Evolutionary conservation across 345 rosid species (phyloP), one percentile per base, ranked within the genome.

Genomic region (Hirschfeldia incana): DNA sequence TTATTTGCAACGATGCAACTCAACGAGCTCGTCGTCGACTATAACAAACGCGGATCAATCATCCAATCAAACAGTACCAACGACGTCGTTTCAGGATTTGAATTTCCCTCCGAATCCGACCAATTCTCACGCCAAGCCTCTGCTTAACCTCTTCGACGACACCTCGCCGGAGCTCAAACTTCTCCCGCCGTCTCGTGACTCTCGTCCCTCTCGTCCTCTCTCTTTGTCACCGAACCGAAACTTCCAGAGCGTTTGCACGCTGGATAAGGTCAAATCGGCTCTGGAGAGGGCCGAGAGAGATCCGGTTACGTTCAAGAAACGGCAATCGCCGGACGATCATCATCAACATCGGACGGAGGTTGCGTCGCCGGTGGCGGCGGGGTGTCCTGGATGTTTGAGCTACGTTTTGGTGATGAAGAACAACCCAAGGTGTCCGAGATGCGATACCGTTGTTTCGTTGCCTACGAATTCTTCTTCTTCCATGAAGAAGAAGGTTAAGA

Each of bases 191-290:
- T 21, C 21, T 21, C 21, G 21, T 21, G 21, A 21, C 21, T 21
- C 21, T 21, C 32, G 55, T 10, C 11, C 51, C 51, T 10, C 51
- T 1, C n/a, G 4, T 44, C n/a, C 51, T 3, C 51, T 44, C 51
- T 44, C 51, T 2, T 13, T 46, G 4, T 46, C 55, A 2, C 55
- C 55, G 16, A 53, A 84, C 3, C 21, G 26, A 28, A 78, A 57
- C 72, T 89, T 88, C 73, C 92, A 88, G 57, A 96, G 98, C 27
- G 97, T 93, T 0, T 92, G 97, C 85, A 96, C 99, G 0, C 87
- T 96, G 1, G 99, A 96, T 4, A 90, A 90, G 63, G 98, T 96
- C 0, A 96, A 88, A 76, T 87, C 85, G 0, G 99, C 99, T 0
- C 79, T 96, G 0, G 92, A 96, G 49, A 86, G 97, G 59, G 98